phyloP scores from a whole-genome alignment of 2,329 filamentous ascomycete species.

The Fusarium bactridioides region DNA sequence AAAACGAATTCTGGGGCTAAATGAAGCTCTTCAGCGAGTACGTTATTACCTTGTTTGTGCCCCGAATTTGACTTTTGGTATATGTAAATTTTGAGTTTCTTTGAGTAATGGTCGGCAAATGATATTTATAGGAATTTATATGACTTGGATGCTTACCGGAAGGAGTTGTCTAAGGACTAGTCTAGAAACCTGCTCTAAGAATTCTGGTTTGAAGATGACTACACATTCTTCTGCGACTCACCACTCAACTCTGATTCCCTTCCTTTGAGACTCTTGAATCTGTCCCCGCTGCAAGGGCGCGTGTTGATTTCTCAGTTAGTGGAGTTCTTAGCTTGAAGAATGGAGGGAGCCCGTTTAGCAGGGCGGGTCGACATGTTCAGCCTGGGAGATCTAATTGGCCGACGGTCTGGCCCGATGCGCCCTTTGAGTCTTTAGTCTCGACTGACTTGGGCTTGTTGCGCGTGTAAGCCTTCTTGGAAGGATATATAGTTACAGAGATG shows the following conservation, averaged over 20 bases:
- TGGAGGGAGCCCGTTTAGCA: too few relatives aligned
- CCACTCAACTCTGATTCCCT: too few relatives aligned
- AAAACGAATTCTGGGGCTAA: too few relatives aligned
- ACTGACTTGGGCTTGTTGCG: background rate
- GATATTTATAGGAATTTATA: too few relatives aligned
- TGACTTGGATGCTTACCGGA: accelerated
- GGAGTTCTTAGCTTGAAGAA: background rate
- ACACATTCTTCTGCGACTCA: background rate
- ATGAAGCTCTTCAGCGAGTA: too few relatives aligned
- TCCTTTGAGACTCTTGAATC: too few relatives aligned
- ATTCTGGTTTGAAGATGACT: background rate
- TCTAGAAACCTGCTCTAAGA: too few relatives aligned
- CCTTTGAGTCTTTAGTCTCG: background rate
- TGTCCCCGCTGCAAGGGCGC: conserved; percentile 5
- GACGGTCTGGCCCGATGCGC: background rate
- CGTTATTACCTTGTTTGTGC: accelerated
- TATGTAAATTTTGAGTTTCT: background rate
- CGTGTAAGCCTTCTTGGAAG: background rate
- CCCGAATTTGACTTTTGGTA: background rate
- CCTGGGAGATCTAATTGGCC: background rate
- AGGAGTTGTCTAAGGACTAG: background rate
- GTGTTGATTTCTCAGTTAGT: background rate
- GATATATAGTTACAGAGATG: background rate
- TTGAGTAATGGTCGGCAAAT: too few relatives aligned
- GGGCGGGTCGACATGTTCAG: background rate